phyloP scores from a whole-genome alignment of 2,329 filamentous ascomycete genomes.

The Venturia oleaginea region DNA sequence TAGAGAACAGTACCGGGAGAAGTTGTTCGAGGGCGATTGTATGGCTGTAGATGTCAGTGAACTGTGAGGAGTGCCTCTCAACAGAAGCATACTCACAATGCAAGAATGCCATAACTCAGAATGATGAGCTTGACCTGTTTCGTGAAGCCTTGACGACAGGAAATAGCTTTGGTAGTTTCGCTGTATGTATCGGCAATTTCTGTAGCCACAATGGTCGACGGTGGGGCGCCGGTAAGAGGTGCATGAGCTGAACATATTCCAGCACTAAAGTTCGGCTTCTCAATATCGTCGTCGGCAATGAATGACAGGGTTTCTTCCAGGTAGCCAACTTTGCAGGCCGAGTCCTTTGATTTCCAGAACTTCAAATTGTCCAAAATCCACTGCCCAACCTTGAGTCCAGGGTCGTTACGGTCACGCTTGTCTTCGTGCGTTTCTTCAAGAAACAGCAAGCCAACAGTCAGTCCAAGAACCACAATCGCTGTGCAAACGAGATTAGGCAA shows the following conservation, averaged over 20 bases:
- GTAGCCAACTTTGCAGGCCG: conserved; percentile 32
- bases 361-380: conserved; percentile 45
- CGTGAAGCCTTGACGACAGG: conserved; percentile 59
- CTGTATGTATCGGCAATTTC: background rate
- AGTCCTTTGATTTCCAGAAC: background rate
- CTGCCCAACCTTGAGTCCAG: conserved; percentile 66
- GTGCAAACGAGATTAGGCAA: conserved; percentile 88
- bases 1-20: conserved; percentile 84
- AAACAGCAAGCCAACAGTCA: conserved; percentile 72
- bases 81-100: conserved; percentile 61
- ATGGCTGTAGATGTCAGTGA: conserved; percentile 50
- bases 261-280: conserved; percentile 32
- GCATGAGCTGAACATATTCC: background rate
- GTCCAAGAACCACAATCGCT: conserved; percentile 63
- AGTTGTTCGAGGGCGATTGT: conserved; percentile 95
- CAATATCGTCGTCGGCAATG: conserved; percentile 51
- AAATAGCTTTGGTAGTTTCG: conserved; percentile 16
- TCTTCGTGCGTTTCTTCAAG: conserved; percentile 88
- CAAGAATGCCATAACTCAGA: conserved; percentile 80
- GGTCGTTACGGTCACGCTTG: conserved; percentile 67
- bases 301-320: conserved; percentile 54
- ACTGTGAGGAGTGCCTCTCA: background rate
- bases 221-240: background rate
- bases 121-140: conserved; percentile 80
- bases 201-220: conserved; percentile 32